Base-by-base conservation (phyloP, 495 filamentous ascomycete genomes). In the Daldinia decipiens region DNA sequence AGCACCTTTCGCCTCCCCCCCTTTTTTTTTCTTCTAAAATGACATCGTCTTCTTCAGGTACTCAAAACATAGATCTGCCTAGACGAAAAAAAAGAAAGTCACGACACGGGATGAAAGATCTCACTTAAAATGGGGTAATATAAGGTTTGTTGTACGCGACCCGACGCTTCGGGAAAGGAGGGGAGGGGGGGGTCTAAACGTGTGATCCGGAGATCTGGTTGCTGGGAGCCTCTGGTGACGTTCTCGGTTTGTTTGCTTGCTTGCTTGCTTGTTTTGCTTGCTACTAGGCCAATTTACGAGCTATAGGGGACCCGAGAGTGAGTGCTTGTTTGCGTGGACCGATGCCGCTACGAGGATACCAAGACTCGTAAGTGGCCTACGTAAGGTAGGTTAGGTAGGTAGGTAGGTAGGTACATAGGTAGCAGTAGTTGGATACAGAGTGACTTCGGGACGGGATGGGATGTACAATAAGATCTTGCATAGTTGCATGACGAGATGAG, bases 131-230 rank as follows among this genome's bases (percentile, higher is more conserved):
- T 63, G 70, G 65, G 65, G 45, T 63, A 65, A 68, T 65, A 55
- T 72, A 68, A 68, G 60, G 70, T 47, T 47, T 47, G 43, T 72
- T 47, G 70, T 72, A 72, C 70, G 70, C 65, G 70, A 72, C 70
- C 70, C 70, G 70, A 68, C 61, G 32, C 55, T 72, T 68, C 61
- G 70, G 70, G 65, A 64, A 59, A 65, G 65, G 70, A 62, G 60
- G 70, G 66, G 32, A 34, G 32, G 7, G 12, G 67, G 60, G 60
- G 53, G 34, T 56, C 15, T 40, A 53, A 59, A 61, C 65, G 61
- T 68, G 60, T 68, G 70, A 68, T 72, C 56, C 54, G 54, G 60
- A 68, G 61, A 72, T 68, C 70, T 72, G 70, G 68, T 72, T 72
- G 70, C 65, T 53, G 70, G 60, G 60, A 43, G 54, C 29, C 29